phyloP scores from a whole-genome alignment of 768 basidiomycete genomes.

The Cystobasidium ongulense region DNA sequence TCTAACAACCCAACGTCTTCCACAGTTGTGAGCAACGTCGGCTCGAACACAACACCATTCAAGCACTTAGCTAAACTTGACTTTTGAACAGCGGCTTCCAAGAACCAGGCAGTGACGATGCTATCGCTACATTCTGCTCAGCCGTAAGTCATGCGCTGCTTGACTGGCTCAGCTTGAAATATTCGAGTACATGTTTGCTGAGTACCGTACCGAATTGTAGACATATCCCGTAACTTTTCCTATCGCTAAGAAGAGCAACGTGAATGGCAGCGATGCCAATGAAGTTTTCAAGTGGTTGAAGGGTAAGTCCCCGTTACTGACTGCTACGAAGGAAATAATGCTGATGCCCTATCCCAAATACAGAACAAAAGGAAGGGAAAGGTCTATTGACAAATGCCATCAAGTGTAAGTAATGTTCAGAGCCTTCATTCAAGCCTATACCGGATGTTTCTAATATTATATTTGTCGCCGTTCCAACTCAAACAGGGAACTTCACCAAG shows the following conservation, averaged over 20 bases:
- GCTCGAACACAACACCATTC: not conserved
- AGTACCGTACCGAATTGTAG: slow-evolving; percentile 34
- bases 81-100: slow-evolving; percentile 7
- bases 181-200: not conserved
- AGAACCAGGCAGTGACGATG: slow-evolving; percentile 32
- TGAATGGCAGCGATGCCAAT: slow-evolving; percentile 78
- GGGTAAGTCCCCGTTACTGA: slow-evolving; percentile 56
- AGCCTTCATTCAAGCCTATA: not conserved
- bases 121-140: slow-evolving; percentile 23
- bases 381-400: not conserved
- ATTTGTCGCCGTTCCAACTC: slow-evolving; percentile 50
- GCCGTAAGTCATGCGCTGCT: not conserved
- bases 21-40: not conserved
- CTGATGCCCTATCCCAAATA: not conserved
- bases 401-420: not conserved
- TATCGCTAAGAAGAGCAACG: slow-evolving; percentile 77
- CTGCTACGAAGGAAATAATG: slow-evolving; percentile 51
- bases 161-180: not conserved
- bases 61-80: slow-evolving; percentile 41
- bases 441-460: not conserved
- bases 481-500: slow-evolving; percentile 3
- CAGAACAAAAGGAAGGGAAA: not conserved
- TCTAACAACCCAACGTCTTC: not conserved
- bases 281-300: slow-evolving; percentile 72
- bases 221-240: slow-evolving; percentile 89